These are phyloP conservation scores for Stephania cephalantha DNA, from an alignment of 164 flowering plant species.

Conservation along the genomic window DNA sequence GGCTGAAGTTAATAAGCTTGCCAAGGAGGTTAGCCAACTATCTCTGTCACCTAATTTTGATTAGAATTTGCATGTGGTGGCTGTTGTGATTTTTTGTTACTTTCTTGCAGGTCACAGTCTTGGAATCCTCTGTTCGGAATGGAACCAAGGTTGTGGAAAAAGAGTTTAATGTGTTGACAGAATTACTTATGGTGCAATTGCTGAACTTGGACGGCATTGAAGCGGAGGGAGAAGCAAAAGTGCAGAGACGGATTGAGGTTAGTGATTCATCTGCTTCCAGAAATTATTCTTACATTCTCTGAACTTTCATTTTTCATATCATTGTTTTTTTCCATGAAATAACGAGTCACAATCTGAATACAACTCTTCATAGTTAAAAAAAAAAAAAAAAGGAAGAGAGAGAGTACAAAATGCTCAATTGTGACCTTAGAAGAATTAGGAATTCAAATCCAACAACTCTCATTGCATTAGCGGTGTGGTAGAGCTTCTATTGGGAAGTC, in stretches of 20 bases:
- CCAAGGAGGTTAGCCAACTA: constrained; percentile 41
- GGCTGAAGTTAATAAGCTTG: constrained; percentile 57
- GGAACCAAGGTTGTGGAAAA: constrained; percentile 52
- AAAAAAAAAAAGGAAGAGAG: no score
- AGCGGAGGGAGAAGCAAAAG: constrained; percentile 77
- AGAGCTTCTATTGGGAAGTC: no score
- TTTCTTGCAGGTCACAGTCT: constrained; percentile 38
- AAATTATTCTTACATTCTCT: neutral
- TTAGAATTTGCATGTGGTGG: neutral
- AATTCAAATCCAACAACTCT: no score
- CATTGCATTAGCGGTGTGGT: no score
- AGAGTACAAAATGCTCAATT: no score
- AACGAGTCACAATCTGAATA: no score
- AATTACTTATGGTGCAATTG: constrained; percentile 58
- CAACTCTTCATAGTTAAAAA: no score
- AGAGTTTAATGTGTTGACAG: constrained; percentile 47
- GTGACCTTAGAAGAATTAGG: no score
- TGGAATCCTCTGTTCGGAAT: constrained; percentile 36
- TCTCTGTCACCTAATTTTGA: neutral
- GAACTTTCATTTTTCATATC: no score
- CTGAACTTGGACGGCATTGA: constrained; percentile 68
- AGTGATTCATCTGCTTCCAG: neutral
- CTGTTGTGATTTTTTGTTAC: neutral
- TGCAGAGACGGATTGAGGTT: constrained; percentile 69
- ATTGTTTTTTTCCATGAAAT: no score